Conservation (phyloP, 1,284 basidiomycete genomes). For the Microbotryum violaceum region DNA sequence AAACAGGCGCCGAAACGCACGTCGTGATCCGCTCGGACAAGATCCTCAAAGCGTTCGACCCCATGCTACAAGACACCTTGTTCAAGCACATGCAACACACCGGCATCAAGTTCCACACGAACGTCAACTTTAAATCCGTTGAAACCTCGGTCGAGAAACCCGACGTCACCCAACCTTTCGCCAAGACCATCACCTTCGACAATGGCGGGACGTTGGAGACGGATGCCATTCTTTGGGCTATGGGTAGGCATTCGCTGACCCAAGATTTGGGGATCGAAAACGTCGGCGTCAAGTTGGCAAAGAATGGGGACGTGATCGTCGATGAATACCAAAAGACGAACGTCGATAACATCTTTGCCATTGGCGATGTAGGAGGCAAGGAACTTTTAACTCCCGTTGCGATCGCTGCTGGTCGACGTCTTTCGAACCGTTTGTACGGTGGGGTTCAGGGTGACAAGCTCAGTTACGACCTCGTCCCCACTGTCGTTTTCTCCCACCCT, state of each 20-base stretch:
- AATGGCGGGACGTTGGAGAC: constrained; percentile 70
- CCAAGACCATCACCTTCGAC: constrained; percentile 56
- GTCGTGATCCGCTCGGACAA: constrained; percentile 81
- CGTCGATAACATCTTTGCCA: constrained; percentile 64
- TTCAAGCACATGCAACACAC: constrained; percentile 93
- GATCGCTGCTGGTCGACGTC: constrained; percentile 84
- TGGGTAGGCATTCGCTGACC: constrained; percentile 79
- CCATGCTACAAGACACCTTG: constrained; percentile 72
- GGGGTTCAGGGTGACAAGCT: constrained; percentile 61
- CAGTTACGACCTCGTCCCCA: constrained; percentile 79
- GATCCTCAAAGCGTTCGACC: constrained; percentile 89
- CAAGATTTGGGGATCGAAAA: constrained; percentile 69
- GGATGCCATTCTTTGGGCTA: constrained; percentile 87
- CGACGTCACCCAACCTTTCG: constrained; percentile 30
- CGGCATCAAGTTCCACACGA: constrained; percentile 78
- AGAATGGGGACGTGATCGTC: constrained; percentile 73
- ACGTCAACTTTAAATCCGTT: constrained; percentile 66
- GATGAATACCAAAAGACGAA: constrained; percentile 86
- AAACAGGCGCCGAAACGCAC: constrained; percentile 79
- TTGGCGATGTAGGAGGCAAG: constrained; percentile 91
- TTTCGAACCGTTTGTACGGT: constrained; percentile 86
- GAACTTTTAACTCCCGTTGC: constrained; percentile 94
- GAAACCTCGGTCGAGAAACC: constrained; percentile 46
- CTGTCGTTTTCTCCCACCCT: constrained; percentile 90
- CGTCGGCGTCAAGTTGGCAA: constrained; percentile 65